phyloP scores from a whole-genome alignment of 495 filamentous ascomycete genomes.

The Neurospora intermedia region DNA sequence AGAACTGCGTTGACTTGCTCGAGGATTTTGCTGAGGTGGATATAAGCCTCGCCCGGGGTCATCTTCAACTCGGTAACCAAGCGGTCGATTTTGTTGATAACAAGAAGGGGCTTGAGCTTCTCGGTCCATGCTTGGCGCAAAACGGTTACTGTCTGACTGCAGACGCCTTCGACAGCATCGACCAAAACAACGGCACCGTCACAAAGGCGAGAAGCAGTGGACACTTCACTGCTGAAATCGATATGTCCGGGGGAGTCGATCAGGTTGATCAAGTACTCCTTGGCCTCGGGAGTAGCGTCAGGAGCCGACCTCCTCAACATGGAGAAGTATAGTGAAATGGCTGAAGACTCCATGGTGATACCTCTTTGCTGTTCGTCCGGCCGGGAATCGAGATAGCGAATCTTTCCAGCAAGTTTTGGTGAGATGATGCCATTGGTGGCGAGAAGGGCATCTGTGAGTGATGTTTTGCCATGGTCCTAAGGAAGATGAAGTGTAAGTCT shows the following conservation, averaged over 20 bases:
- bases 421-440: constrained; percentile 99
- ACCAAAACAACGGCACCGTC: constrained; percentile 92
- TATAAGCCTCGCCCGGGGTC: constrained; percentile 80
- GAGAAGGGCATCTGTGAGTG: constrained; percentile 89
- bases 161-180: constrained; percentile 97
- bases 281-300: constrained; percentile 56
- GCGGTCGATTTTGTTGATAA: constrained; percentile 98
- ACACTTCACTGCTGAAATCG: constrained; percentile 97
- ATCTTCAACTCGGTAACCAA: constrained; percentile 88
- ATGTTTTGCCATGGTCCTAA: constrained; percentile 95
- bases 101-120: constrained; percentile 84
- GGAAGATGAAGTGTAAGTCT: constrained; percentile 4
- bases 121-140: constrained; percentile 93
- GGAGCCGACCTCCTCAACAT: constrained; percentile 60
- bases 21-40: constrained; percentile 77
- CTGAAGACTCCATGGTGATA: constrained; percentile 99
- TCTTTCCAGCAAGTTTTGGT: constrained; percentile 91
- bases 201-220: constrained; percentile 86
- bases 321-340: constrained; percentile 93
- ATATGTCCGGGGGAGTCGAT: constrained; percentile 98
- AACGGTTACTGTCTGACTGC: constrained; percentile 96
- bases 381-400: constrained; percentile 92
- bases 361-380: constrained; percentile 95
- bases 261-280: constrained; percentile 92
- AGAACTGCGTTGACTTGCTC: constrained; percentile 97